Base-by-base conservation (phyloP, 2,329 filamentous ascomycete genomes). In the Raffaelea arxii region DNA sequence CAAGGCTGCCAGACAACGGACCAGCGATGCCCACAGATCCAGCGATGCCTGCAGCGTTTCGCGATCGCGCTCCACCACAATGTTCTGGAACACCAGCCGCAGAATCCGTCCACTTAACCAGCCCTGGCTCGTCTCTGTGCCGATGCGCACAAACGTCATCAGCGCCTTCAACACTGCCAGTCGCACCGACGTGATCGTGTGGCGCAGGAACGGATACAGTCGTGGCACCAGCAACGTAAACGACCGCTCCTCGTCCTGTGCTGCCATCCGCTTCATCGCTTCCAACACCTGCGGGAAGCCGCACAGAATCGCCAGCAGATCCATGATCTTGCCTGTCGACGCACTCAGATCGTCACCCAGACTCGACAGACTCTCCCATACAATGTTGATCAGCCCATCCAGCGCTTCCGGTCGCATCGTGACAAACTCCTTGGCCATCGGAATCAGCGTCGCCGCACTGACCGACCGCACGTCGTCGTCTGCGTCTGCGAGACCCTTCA, bases 261-360 rank as follows among this genome's bases (percentile, higher is more conserved):
- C 79, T 7, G 91, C 91, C 47, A 94, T 95, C 25, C 72, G 70
- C 65, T 94, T 94, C 92, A 98, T 98, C 14, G 91, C 86, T 50
- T 91, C 81, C 25, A 98, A 69, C 7, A 97, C 91, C 66, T 95
- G 80, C 1, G 86, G 86, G 68, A 96, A 98, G 52, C 89, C 85
- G 68, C 92, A 98, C 2, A 98, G 78, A 50, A 92, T 97, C 14
- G 94, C 92, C 18, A 98, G 74, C 36, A 98, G 77, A 62, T 98
- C 94, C 94, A 98, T 98, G 46, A 98, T 94, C 47, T 89, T 94
- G 41, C 92, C 92, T 10, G 94, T 98, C 62, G 92, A 97, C 4
- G 92, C 92, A 62, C 90, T 97, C 18, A 98, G 74, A 60, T 98
- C 92, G 60, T 98, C 92, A 53, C 91, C 90, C n/a, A 98, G 72